Percentiles rank a stretch among this genome's conserved stretches.
Conservation (phyloP, 768 basidiomycete species). For the Leucocoprinus leucothites region DNA sequence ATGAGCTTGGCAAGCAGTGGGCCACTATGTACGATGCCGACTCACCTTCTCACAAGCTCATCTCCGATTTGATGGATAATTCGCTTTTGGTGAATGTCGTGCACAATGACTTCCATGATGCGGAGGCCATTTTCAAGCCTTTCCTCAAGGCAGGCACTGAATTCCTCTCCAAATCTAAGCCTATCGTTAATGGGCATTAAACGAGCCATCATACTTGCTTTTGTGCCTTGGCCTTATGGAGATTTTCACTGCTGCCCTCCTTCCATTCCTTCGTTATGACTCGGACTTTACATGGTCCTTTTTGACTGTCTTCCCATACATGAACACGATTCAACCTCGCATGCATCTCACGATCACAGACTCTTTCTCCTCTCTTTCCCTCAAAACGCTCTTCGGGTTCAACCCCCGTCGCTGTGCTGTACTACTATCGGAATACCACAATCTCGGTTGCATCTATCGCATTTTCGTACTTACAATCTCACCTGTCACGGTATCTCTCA, state of each 20-base stretch:
- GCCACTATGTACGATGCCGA: conserved; percentile 79
- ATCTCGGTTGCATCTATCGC: conserved; percentile 12
- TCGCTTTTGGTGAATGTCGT: conserved; percentile 92
- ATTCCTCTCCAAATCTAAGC: conserved; percentile 39
- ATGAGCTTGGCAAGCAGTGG: conserved; percentile 90
- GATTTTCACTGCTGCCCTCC: no score
- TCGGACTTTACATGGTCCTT: neutral
- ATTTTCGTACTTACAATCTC: conserved; percentile 11
- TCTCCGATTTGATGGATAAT: conserved; percentile 75
- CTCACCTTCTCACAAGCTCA: conserved; percentile 71
- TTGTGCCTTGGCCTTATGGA: no score
- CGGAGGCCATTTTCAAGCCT: conserved; percentile 81
- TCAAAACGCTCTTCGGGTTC: conserved; percentile 58
- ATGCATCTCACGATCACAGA: conserved; percentile 15
- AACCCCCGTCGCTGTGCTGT: conserved; percentile 69
- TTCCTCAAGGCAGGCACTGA: conserved; percentile 78
- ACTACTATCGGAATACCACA: conserved; percentile 19
- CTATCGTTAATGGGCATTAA: conserved; percentile 41
- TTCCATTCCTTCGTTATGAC: neutral
- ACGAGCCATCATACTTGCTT: neutral
- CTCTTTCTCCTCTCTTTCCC: conserved; percentile 7
- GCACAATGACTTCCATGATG: conserved; percentile 90
- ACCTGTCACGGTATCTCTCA: conserved; percentile 18
- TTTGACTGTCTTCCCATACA: neutral
- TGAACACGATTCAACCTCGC: conserved; percentile 14